Conservation (phyloP, 164 flowering plant species). For the Umbilicus rupestris region DNA sequence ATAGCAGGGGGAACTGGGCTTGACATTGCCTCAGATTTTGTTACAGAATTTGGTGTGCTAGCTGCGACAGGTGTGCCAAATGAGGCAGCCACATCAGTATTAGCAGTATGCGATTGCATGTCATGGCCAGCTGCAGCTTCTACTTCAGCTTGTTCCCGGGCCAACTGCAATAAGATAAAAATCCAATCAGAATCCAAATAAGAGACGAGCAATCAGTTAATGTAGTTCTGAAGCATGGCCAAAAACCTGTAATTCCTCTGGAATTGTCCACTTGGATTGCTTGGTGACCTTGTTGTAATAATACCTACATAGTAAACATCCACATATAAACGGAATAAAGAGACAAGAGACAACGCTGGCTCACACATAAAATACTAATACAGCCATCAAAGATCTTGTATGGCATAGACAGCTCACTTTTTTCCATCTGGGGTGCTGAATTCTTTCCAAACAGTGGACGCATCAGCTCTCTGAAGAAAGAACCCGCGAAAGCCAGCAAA, state of each 20-base stretch:
- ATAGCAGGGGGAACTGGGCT: slow-evolving; percentile 52
- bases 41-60: slow-evolving; percentile 17
- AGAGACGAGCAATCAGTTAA: background rate
- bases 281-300: slow-evolving; percentile 82
- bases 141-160: slow-evolving; percentile 76
- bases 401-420: slow-evolving; percentile 34
- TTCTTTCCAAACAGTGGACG: slow-evolving; percentile 95
- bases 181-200: background rate
- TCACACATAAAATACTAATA: background rate
- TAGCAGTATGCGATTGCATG: slow-evolving; percentile 24
- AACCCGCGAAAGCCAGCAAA: background rate
- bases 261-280: slow-evolving; percentile 85
- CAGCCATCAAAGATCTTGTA: background rate
- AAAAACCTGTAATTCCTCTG: slow-evolving; percentile 82
- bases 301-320: slow-evolving; percentile 42
- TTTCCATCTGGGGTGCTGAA: slow-evolving; percentile 79
- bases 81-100: slow-evolving; percentile 19
- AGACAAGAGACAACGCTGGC: background rate
- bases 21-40: slow-evolving; percentile 25
- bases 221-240: background rate
- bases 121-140: slow-evolving; percentile 29
- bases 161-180: slow-evolving; percentile 39
- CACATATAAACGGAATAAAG: background rate
- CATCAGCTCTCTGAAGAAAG: slow-evolving; percentile 86
- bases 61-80: slow-evolving; percentile 20